Evolutionary conservation across 1,284 basidiomycete genomes (phyloP).

Genomic region (Ustilago esculenta): DNA sequence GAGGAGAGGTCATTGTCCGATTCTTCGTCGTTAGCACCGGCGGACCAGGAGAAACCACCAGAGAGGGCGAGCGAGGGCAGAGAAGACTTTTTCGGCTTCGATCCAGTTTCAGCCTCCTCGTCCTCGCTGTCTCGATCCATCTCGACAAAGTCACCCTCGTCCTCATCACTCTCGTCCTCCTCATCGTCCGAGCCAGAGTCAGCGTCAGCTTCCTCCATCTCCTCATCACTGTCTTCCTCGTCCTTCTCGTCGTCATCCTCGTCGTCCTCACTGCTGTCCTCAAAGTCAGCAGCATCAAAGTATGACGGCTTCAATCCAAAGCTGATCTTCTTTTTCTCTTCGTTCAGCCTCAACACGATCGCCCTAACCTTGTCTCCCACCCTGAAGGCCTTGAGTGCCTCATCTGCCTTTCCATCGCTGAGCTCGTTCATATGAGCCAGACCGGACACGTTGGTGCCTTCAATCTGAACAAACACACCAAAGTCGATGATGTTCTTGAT

Average conservation of each 20-base stretch:
- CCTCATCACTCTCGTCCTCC: conserved; percentile 44
- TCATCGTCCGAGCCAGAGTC: conserved; percentile 30
- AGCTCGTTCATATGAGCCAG: conserved; percentile 81
- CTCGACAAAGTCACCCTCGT: conserved; percentile 39
- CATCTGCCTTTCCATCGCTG: conserved; percentile 57
- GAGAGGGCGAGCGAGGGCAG: conserved; percentile 68
- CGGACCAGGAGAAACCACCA: conserved; percentile 72
- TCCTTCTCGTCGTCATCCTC: conserved; percentile 69
- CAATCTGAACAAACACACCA: conserved; percentile 89
- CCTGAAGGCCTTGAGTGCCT: conserved; percentile 83
- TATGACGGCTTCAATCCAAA: conserved; percentile 90
- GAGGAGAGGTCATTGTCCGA: conserved; percentile 11
- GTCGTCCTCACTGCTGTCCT: conserved; percentile 62
- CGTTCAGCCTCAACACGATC: conserved; percentile 77
- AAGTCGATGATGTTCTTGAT: conserved; percentile 77
- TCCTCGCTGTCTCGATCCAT: conserved; percentile 58
- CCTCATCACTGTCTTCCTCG: conserved; percentile 37
- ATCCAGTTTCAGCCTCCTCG: conserved; percentile 18
- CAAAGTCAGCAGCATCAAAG: conserved; percentile 71
- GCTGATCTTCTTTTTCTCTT: conserved; percentile 80
- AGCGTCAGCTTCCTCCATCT: conserved; percentile 49
- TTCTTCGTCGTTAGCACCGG: conserved; percentile 61
- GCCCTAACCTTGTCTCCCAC: conserved; percentile 88
- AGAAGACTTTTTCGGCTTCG: conserved; percentile 21
- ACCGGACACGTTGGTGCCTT: conserved; percentile 82